Conservation (phyloP, 306 rosid species). For the Quercus wislizeni region DNA sequence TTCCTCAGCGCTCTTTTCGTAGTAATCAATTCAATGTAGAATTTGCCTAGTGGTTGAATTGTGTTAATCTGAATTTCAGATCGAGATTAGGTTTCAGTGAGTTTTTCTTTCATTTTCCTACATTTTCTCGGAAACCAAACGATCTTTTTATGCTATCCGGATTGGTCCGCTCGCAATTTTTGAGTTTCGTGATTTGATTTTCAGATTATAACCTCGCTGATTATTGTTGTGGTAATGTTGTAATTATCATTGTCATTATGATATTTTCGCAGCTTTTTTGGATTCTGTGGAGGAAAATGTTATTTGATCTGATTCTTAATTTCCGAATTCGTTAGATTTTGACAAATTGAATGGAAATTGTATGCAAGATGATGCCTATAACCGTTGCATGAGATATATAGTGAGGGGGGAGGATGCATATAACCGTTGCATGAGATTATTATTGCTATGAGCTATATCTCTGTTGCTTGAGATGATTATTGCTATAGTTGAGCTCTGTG, state of each 20-base stretch:
- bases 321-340: not conserved
- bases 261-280: not conserved
- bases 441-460: too few relatives aligned
- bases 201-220: not conserved
- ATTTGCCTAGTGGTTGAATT: not conserved
- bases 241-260: not conserved
- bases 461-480: not conserved
- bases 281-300: not conserved
- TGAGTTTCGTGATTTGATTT: not conserved
- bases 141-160: not conserved
- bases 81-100: not conserved
- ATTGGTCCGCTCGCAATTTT: not conserved
- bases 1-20: not conserved
- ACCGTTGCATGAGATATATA: too few relatives aligned
- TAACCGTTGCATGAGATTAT: too few relatives aligned
- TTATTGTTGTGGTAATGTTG: not conserved
- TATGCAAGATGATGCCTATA: too few relatives aligned
- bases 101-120: not conserved
- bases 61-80: not conserved
- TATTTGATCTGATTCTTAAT: conserved; percentile 8
- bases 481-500: not conserved
- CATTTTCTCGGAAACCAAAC: not conserved
- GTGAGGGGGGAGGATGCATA: too few relatives aligned
- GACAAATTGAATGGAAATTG: not conserved
- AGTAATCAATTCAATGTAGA: not conserved